Base-by-base conservation (phyloP, 139 green algal species). In the Chlorella sp. region DNA sequence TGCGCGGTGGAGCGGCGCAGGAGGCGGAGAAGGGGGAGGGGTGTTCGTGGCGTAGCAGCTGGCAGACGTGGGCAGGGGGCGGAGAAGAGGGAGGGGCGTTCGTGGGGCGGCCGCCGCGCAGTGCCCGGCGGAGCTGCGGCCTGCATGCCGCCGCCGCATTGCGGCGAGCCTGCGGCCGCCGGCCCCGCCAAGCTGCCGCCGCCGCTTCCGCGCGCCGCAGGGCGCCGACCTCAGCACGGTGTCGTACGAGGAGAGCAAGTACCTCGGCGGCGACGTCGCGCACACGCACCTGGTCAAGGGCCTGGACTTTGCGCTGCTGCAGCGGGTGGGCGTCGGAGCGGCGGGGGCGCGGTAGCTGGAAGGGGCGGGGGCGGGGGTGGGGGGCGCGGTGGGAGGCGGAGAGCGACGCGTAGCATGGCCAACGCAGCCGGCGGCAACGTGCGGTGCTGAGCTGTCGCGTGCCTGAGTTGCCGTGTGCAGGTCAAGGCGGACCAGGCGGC, bases 211-310 rank as follows among this genome's bases (percentile, higher is more conserved):
- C 3, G 2, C 15, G 29, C 19, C 45, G 40, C 72, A 77, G 72
- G 72, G 33, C 42, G n/a, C n/a, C n/a, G 45, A 71, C 46, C 43
- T 77, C 45, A 48, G 50, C 62, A 50, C 35, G 45, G 53, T 94
- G 55, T 86, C 75, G 27, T 82, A 92, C 40, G 92, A 97, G 80
- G 87, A 97, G 35, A 86, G 84, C 62, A 96, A 96, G 84, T 97
- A 90, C 67, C 77, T 98, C 73, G 94, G 94, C 46, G 94, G 93
- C n/a, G 94, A 98, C 77, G 74, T 97, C 59, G 88, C 93, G 35
- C 93, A 97, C 82, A 98, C 94, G 0, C 94, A 98, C 71, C 78
- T 98, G 56, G 94, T 98, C 31, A 97, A 96, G 81, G 94, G 94
- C 27, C 87, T 98, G 8, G 94, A 98, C 65, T 97, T 92, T 84